Evolutionary conservation across 2,329 filamentous ascomycete genomes (phyloP).

Genomic region (Immersiporthe knoxdaviesiana): DNA sequence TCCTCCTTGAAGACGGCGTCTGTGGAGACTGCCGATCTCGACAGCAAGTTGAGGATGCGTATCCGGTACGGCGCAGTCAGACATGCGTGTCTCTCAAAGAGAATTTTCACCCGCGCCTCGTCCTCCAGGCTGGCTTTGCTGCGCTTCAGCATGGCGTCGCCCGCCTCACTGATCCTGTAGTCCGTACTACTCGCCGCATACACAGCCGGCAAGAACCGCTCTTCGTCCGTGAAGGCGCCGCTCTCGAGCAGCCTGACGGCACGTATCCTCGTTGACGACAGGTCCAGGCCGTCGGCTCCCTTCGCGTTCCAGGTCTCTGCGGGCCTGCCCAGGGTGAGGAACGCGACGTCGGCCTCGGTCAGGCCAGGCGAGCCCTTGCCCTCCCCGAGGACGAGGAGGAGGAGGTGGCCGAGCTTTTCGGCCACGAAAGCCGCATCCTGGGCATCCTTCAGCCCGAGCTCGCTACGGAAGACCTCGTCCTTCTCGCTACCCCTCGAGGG

Average conservation of each 20-base stretch:
- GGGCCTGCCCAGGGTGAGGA: slow-evolving; percentile 69
- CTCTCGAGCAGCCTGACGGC: slow-evolving; percentile 76
- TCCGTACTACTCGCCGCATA: slow-evolving; percentile 84
- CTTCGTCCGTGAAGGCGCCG: slow-evolving; percentile 80
- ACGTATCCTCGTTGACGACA: slow-evolving; percentile 71
- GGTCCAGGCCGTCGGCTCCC: slow-evolving; percentile 67
- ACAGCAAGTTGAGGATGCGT: slow-evolving; percentile 74
- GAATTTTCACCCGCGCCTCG: slow-evolving; percentile 58
- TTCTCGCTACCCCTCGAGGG: slow-evolving; percentile 80
- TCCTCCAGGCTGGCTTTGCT: slow-evolving; percentile 76
- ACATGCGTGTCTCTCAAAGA: slow-evolving; percentile 77
- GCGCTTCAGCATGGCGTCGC: slow-evolving; percentile 86
- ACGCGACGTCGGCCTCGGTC: slow-evolving; percentile 63
- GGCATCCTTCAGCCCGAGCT: slow-evolving; percentile 66
- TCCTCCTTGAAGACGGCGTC: slow-evolving; percentile 60
- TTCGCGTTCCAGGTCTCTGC: slow-evolving; percentile 58
- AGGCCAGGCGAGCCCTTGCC: slow-evolving; percentile 55
- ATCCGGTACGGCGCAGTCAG: slow-evolving; percentile 74
- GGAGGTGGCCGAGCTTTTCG: slow-evolving; percentile 74
- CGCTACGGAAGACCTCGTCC: slow-evolving; percentile 68
- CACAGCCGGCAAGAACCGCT: slow-evolving; percentile 82
- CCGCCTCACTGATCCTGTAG: slow-evolving; percentile 78
- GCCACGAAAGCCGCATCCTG: slow-evolving; percentile 77
- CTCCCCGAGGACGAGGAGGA: slow-evolving; percentile 55
- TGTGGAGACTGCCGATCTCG: slow-evolving; percentile 76